A percentile compares a stretch with the other conserved stretches of the same genome.
Evolutionary conservation across 2,329 filamentous ascomycete species (phyloP).

Genomic region (Alternaria alternata): DNA sequence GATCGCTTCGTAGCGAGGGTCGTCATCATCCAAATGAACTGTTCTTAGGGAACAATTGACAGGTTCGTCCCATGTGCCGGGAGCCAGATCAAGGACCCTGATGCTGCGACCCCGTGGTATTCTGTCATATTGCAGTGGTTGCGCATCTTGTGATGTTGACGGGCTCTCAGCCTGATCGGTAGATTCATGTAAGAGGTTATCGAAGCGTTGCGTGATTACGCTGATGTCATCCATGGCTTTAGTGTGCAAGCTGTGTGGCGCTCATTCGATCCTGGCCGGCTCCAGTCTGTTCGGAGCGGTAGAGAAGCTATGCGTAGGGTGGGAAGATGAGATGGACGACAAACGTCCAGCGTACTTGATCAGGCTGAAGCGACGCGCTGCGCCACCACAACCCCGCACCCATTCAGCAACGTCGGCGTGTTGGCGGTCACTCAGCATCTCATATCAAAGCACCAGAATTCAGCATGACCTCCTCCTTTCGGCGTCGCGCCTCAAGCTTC

Average conservation of each 20-base stretch:
- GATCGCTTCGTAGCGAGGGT: conserved; percentile 16
- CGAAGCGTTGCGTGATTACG: too few species aligned
- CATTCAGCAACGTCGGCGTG: neutral
- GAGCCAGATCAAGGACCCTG: neutral
- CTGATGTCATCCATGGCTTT: too few species aligned
- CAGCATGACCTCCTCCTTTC: conserved; percentile 54
- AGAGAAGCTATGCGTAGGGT: too few species aligned
- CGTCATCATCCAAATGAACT: neutral
- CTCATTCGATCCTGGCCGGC: too few species aligned
- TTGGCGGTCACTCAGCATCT: neutral
- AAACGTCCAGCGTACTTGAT: neutral
- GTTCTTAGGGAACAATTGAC: neutral
- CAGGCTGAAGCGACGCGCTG: neutral
- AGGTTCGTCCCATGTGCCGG: neutral
- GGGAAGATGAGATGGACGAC: too few species aligned
- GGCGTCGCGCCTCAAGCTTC: conserved; percentile 54
- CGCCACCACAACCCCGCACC: neutral
- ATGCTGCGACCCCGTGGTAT: too few species aligned
- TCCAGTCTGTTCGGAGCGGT: too few species aligned
- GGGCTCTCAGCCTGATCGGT: too few species aligned
- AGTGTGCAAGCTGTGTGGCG: too few species aligned
- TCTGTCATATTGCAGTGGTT: too few species aligned
- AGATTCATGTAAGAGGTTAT: too few species aligned
- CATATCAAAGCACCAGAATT: conserved; percentile 52
- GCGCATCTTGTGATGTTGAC: too few species aligned